Conservation (phyloP, 192 early-diverging fungal genomes). For the Coemansia sp. region DNA sequence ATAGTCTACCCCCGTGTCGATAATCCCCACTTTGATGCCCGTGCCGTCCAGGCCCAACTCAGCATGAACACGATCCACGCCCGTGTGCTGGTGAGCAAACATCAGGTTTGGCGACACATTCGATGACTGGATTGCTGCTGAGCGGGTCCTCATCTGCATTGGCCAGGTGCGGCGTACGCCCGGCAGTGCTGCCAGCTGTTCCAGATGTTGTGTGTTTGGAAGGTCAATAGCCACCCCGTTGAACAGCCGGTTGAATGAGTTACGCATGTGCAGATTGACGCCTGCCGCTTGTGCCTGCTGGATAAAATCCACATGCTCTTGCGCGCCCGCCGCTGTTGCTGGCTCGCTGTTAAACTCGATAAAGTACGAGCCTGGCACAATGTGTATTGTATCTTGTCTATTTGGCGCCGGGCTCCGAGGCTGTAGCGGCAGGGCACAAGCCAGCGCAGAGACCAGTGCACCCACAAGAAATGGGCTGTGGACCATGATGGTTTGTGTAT, state of each 20-base stretch:
- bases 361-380: constrained; percentile 42
- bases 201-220: constrained; percentile 28
- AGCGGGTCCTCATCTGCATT: constrained; percentile 45
- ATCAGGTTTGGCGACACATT: constrained; percentile 46
- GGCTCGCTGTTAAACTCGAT: constrained; percentile 50
- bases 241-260: constrained; percentile 48
- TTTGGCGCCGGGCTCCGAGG: neutral
- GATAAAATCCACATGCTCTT: constrained; percentile 30
- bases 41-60: constrained; percentile 60
- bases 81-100: constrained; percentile 59
- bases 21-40: constrained; percentile 55
- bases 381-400: constrained; percentile 5
- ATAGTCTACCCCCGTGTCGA: constrained; percentile 55
- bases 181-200: constrained; percentile 28
- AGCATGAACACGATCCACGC: constrained; percentile 55
- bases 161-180: constrained; percentile 47
- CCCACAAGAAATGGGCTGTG: constrained; percentile 7
- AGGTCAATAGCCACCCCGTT: constrained; percentile 51
- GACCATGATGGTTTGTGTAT: constrained; percentile 4
- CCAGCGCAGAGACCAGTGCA: constrained; percentile 10
- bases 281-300: constrained; percentile 22
- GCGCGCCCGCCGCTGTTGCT: constrained; percentile 24
- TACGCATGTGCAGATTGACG: constrained; percentile 26
- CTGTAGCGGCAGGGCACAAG: constrained; percentile 16
- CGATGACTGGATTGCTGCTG: constrained; percentile 35